Conservation (phyloP, 2,329 filamentous ascomycete genomes). For the Talaromyces islandicus region DNA sequence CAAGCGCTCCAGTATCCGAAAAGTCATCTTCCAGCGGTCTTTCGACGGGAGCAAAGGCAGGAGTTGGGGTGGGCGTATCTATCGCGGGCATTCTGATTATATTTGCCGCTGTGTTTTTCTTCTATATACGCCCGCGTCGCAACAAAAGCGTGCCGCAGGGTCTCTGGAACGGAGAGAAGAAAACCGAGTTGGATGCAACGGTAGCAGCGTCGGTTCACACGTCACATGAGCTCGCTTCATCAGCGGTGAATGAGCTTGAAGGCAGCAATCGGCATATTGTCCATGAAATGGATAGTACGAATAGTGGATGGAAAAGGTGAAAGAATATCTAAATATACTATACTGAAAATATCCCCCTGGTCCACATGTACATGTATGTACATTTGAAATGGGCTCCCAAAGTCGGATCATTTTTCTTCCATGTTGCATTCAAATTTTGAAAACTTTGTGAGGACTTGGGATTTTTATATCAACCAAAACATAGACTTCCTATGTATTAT, state of each 20-base stretch:
- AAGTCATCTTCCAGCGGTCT: not conserved
- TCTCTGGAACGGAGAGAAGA: not conserved
- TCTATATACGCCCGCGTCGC: not conserved
- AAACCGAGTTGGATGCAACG: not conserved
- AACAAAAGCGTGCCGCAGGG: not conserved
- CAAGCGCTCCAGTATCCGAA: not conserved
- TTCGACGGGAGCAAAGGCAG: slow-evolving; percentile 2
- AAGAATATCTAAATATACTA: no score
- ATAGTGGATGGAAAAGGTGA: not conserved
- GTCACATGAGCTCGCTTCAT: not conserved
- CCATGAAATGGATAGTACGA: not conserved
- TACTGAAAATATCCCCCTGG: not conserved
- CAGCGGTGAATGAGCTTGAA: not conserved
- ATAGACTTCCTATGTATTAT: not conserved
- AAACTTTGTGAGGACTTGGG: not conserved
- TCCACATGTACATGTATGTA: no score
- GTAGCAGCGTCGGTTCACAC: not conserved
- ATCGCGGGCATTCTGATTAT: not conserved
- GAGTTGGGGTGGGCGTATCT: slow-evolving; percentile 2
- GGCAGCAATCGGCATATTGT: not conserved
- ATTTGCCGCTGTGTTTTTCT: not conserved
- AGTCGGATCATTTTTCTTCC: no score
- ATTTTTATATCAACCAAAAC: not conserved
- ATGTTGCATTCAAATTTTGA: not conserved
- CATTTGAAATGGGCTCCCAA: no score